Percentiles rank a stretch among this genome's conserved stretches.
Conservation (phyloP, 257 asterid species). For the Coffea eugenioides region DNA sequence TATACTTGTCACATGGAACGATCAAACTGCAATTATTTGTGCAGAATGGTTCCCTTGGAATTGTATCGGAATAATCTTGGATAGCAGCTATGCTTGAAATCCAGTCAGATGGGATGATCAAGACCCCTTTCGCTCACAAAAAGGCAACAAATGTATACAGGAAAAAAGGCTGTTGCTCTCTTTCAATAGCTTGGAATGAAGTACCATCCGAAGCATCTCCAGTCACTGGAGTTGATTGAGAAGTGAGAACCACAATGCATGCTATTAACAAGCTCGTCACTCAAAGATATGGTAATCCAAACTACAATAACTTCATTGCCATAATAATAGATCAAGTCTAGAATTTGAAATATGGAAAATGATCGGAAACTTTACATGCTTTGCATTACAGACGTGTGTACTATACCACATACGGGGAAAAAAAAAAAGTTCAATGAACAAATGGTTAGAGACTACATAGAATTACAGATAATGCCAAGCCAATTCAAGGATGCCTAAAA, state of each 20-base stretch:
- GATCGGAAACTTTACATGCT: neutral
- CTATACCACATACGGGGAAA: neutral
- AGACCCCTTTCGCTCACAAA: neutral
- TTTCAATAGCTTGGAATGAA: neutral
- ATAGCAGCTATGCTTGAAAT: neutral
- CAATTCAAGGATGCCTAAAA: neutral
- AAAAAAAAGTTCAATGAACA: neutral
- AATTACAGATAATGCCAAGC: neutral
- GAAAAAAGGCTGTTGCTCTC: neutral
- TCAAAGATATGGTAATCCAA: neutral
- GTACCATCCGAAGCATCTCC: no score
- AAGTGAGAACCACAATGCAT: neutral
- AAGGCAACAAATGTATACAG: neutral
- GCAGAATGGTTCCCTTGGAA: neutral
- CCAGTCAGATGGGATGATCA: neutral
- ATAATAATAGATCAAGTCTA: neutral
- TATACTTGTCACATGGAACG: neutral
- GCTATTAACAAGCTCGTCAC: neutral
- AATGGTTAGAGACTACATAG: neutral
- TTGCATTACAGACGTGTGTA: neutral
- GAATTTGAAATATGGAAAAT: neutral
- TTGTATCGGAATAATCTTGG: neutral
- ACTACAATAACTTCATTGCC: neutral
- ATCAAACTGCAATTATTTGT: slow-evolving; percentile 17
- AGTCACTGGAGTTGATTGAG: no score